Base-by-base conservation (phyloP, 331 rosid genomes). In the Malus hybrid region DNA sequence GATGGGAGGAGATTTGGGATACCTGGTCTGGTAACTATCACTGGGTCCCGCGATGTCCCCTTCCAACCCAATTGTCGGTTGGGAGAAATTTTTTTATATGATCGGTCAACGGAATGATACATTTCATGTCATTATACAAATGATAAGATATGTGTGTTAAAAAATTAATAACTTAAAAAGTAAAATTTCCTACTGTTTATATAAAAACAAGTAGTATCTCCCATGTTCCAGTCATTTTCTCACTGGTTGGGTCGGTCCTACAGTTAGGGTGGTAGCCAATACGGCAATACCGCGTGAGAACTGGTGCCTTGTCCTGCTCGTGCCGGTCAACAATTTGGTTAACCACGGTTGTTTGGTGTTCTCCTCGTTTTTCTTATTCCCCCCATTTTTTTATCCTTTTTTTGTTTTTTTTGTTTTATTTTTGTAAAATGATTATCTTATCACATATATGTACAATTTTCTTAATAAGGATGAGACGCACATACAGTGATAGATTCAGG, bases 31-130 rank as follows among this genome's bases (percentile, higher is more conserved):
- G 61, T 39, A 27, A 29, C 59, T 24, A 48, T 63, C 63, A 14
- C 7, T 31, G 84, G 90, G 79, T 10, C 74, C 87, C 87, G 46
- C 5, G 6, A 1, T 84, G 90, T 68, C 48, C 86, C 91, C 87
- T 72, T 76, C 88, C 85, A 68, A 87, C 90, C 87, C 66, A 6
- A 50, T 80, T 84, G 85, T 81, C 83, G 81, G 80, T 78, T 69
- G 64, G 48, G n/a, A 36, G 44, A 39, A 39, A 9, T 2, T 39
- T 39, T 39, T 39, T 39, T 2, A 39, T 39, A 0, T 3, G 0
- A 39, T 36, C 11, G 11, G 44, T 9, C 0, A 0, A 39, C 44
- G 4, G 12, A 2, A 1, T 39, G 1, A 0, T 39, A 39, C 1
- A 39, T 39, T 0, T 2, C 0, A 0, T 39, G 4, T 39, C 0